Percentiles rank a stretch among this genome's conserved stretches.
phyloP scores from a whole-genome alignment of 306 rosid species.

The Begonia peltatifolia region DNA sequence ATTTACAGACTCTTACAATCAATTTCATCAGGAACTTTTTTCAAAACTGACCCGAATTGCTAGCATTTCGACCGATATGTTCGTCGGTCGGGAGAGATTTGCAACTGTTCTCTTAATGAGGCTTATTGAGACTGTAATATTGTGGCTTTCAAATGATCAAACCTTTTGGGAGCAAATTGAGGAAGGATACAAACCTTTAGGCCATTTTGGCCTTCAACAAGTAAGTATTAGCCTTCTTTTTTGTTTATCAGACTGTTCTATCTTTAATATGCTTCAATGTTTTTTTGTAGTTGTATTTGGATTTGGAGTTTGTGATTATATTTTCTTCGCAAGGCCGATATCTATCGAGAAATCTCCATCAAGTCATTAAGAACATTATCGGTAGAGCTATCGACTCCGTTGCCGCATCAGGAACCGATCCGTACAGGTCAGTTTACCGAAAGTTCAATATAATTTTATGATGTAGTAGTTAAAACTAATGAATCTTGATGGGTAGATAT shows the following conservation, averaged over 20 bases:
- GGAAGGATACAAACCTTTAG: slow-evolving; percentile 47
- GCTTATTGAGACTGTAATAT: slow-evolving; percentile 69
- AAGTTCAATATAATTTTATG: too few relatives aligned
- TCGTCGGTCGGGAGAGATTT: slow-evolving; percentile 81
- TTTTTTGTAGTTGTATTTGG: slow-evolving; percentile 64
- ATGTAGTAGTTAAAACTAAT: too few relatives aligned
- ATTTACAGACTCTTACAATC: too few relatives aligned
- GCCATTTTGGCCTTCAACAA: slow-evolving; percentile 91
- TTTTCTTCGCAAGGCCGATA: slow-evolving; percentile 86
- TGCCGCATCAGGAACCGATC: slow-evolving; percentile 74
- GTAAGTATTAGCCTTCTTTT: slow-evolving; percentile 12
- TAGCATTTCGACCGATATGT: slow-evolving; percentile 48
- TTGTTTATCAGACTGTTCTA: neutral
- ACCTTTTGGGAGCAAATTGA: slow-evolving; percentile 79
- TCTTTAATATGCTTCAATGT: neutral
- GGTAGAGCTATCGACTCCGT: slow-evolving; percentile 59
- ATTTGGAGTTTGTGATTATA: slow-evolving; percentile 86
- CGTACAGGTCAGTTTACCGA: slow-evolving; percentile 42
- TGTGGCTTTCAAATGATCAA: slow-evolving; percentile 81
- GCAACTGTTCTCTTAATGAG: slow-evolving; percentile 81
- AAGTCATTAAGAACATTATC: slow-evolving; percentile 61
- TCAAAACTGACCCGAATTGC: slow-evolving; percentile 49
- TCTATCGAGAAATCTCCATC: slow-evolving; percentile 70
- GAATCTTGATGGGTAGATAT: too few relatives aligned
- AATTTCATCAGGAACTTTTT: slow-evolving; percentile 33